Base-by-base conservation (phyloP, 495 filamentous ascomycete genomes). In the Annulohypoxylon nitens region DNA sequence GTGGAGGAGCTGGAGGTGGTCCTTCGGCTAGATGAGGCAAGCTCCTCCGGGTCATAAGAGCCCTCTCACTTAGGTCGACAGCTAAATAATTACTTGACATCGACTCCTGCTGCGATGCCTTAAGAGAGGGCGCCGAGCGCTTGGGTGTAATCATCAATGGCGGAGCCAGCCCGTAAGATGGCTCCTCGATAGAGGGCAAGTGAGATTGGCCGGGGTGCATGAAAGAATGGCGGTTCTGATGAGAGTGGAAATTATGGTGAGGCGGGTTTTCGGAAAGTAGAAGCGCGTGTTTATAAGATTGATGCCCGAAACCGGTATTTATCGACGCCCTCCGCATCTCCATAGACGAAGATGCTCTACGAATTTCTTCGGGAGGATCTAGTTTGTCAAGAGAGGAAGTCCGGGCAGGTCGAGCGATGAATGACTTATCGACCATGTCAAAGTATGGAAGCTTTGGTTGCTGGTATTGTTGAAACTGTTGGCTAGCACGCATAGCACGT, bases 1-100 rank as follows among this genome's bases (percentile, higher is more conserved):
- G 90, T 14, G 90, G 90, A 11, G 90, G 90, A 12, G 85, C 87
- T 11, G 83, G 84, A 0, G 90, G 90, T 48, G 89, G 90, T 0
- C 88, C 89, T 10, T 87, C 82, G 0, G 79, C 80, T 34, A 91
- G 78, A 6, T 87, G 86, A 4, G 88, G 87, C 83, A 91, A 83
- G 74, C 88, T 90, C 68, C 86, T 86, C 36, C 88, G 83, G 30
- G 80, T 78, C 25, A 63, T 36, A 11, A 85, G 67, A 33, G 61
- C 37, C 51, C 83, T 81, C 7, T 73, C 61, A 26, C 76, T 39
- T 6, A 73, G 60, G 14, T 82, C 78, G 14, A 73, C 58, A 37
- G 75, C 51, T 10, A 82, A 69, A 41, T 78, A 77, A 55, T 80
- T 78, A 33, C 71, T 70, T 9, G 81, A 69, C 4, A 78, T 43